Base-by-base conservation (phyloP, 176 grass and related monocot genomes). In the Oryza coarctata region DNA sequence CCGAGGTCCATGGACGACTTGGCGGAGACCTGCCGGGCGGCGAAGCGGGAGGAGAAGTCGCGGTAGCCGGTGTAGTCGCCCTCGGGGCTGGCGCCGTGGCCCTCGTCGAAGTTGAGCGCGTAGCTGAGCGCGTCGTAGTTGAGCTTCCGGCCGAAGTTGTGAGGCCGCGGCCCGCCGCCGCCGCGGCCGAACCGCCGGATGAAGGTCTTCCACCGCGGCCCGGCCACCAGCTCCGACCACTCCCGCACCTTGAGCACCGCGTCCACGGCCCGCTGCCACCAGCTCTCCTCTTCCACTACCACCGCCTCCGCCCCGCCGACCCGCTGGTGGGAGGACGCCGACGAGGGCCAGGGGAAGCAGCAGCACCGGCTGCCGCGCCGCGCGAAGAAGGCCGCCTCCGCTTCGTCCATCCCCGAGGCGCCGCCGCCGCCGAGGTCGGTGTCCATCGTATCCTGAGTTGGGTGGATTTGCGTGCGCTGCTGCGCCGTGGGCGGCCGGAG, bases 191-290 rank as follows among this genome's bases (percentile, higher is more conserved):
- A 94, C 29, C 89, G 93, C 18, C 96, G 93, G 83, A 99, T 90
- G 80, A 99, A 95, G 70, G 93, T 99, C 92, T 99, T 99, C 96
- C 96, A 99, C n/a, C 83, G 76, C 23, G 96, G 96, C 0, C 96
- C 96, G 0, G 91, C 96, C 20, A 88, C 91, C 36, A 99, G 80
- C 89, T 99, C 96, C 41, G 96, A 99, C 96, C 96, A 99, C 91
- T 99, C 93, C 40, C 93, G 87, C 49, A 90, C 83, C 89, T 94
- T 99, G 85, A 96, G 90, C 1, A 87, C 27, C 17, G 85, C 86
- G 33, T 84, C 81, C 77, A 66, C 74, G 17, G 81, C 62, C 31
- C 80, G 80, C 80, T 55, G 79, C 84, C 84, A 90, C 84, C 74
- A 90, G 31, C 39, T 52, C 62, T 86, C 75, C 38, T 90, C 79